Percentiles rank a stretch among this genome's conserved stretches.
phyloP scores from a whole-genome alignment of 805 yeast genomes.

The Zygosaccharomyces lentus region DNA sequence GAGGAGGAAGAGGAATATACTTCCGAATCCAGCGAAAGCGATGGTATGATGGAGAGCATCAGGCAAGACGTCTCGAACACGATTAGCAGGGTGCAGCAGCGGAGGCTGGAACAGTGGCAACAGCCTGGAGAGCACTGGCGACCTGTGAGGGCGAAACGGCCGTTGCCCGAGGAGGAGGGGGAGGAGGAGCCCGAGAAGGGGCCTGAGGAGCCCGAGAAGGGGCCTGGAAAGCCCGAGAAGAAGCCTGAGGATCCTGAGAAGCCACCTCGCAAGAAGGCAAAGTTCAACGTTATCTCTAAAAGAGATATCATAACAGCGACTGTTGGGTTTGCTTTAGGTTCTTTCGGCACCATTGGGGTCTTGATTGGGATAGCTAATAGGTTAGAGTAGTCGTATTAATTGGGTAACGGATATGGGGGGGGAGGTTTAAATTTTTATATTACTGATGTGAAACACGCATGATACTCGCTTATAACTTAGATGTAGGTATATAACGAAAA shows the following conservation, averaged over 20 bases:
- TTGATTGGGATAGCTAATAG: constrained; percentile 22
- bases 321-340: constrained; percentile 22
- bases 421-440: constrained; percentile 3
- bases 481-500: neutral
- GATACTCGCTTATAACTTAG: neutral
- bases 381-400: constrained; percentile 13
- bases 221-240: no score
- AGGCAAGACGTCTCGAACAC: neutral
- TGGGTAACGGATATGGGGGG: neutral
- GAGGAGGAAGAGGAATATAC: no score
- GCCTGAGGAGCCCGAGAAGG: no score
- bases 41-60: neutral
- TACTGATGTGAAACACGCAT: neutral
- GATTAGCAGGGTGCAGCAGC: neutral
- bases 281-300: constrained; percentile 4
- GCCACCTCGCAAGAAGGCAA: neutral
- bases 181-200: no score
- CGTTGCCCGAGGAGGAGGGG: constrained; percentile 1
- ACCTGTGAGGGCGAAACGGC: neutral
- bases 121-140: neutral
- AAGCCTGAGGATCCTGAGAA: no score
- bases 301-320: constrained; percentile 4
- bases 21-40: neutral
- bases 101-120: neutral
- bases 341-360: constrained; percentile 22